Evolutionary conservation across 2,329 filamentous ascomycete genomes (phyloP), one percentile per base, ranked within the genome.

Genomic region (Aspergillus fumigatiaffinis): DNA sequence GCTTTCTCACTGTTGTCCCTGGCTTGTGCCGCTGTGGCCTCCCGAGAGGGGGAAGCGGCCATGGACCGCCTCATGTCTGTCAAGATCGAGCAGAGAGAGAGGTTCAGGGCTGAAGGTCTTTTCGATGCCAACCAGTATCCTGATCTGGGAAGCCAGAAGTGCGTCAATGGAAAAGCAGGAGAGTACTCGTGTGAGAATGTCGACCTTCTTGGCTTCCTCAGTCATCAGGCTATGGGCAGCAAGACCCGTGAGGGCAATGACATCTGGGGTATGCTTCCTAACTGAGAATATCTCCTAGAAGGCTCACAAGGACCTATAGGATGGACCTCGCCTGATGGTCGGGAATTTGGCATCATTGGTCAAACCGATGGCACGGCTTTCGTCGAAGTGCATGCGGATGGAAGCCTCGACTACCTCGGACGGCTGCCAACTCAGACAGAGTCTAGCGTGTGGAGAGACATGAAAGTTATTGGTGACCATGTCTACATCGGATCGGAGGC

Each of bases 221-320:
- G 61, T 42, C 61, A 63, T 32, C 61, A 63, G 51, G 60, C 56
- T n/a, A 26, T 63, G 61, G 60, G 59, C n/a, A 63, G 60, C 21
- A 42, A n/a, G 25, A 62, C 57, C 25, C 61, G 61, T 41, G 61
- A 63, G 52, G 61, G 61, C 0, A 63, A 63, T 20, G 60, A 63
- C 56, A n/a, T 63, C 12, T 63, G 61, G 61, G 61, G 60, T 62
- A 46, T 41, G 60, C 42, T 32, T n/a, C 23, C 8, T 50, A 4
- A 20, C 7, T 26, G 25, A 20, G 3, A 46, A 12, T 20, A 23
- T 35, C 21, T 25, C 7, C 2, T 9, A 17, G 38, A 9, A 48
- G 21, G 42, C n/a, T 46, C n/a, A 23, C 42, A 5, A 46, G 8
- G 5, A 14, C 9, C 6, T 42, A 9, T 25, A 63, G 61, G 61